Conservation (phyloP, 257 asterid genomes). For the Plantago ovata region DNA sequence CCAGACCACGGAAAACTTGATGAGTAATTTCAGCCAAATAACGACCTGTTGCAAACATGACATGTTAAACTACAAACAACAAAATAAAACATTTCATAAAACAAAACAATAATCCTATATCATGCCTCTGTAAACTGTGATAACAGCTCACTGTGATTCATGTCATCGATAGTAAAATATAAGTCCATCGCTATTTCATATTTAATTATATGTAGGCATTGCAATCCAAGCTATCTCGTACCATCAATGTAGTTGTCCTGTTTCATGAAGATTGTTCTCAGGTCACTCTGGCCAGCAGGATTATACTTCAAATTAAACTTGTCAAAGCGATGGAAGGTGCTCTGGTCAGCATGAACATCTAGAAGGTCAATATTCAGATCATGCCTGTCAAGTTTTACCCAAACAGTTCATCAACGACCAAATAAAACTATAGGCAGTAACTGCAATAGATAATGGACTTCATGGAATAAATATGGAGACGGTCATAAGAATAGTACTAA, state of each 20-base stretch:
- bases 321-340: conserved; percentile 99
- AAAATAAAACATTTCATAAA: conserved; percentile 19
- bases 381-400: conserved; percentile 43
- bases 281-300: conserved; percentile 98
- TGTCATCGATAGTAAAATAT: background rate
- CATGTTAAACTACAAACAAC: conserved; percentile 13
- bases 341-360: conserved; percentile 98
- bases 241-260: conserved; percentile 99
- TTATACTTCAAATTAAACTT: conserved; percentile 94
- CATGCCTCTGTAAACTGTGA: background rate
- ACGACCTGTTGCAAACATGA: conserved; percentile 64
- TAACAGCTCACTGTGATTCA: background rate
- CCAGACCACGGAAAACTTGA: conserved; percentile 84
- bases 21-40: conserved; percentile 89
- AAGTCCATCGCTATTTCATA: background rate
- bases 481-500: conserved; percentile 8
- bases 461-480: no score
- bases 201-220: background rate
- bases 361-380: conserved; percentile 93
- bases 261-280: conserved; percentile 91
- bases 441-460: no score
- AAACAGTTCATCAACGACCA: background rate
- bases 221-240: conserved; percentile 22
- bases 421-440: conserved; percentile 17
- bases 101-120: conserved; percentile 2